A percentile compares a stretch with the other conserved stretches of the same genome.
These are phyloP conservation scores for Mortierella alpina DNA, from an alignment of 192 early-diverging fungal species.

Conservation along the genomic window DNA sequence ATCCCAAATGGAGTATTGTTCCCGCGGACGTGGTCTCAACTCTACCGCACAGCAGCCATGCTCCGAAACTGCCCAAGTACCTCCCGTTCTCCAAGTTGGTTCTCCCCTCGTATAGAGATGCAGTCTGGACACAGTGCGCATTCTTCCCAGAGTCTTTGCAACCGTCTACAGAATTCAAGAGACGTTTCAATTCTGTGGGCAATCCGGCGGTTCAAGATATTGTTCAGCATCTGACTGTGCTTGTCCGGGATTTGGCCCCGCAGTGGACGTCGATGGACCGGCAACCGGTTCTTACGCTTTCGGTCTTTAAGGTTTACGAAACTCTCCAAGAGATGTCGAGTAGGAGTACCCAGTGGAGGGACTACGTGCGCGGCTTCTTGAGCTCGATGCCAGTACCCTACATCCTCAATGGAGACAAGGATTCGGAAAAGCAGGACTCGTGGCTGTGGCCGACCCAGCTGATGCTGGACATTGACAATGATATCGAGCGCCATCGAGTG, in stretches of 20 bases:
- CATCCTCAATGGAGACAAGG: slow-evolving; percentile 24
- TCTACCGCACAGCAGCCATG: background rate
- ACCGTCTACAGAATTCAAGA: slow-evolving; percentile 1
- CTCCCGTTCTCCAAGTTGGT: slow-evolving; percentile 17
- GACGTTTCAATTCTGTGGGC: background rate
- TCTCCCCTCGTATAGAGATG: background rate
- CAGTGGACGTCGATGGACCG: slow-evolving; percentile 2
- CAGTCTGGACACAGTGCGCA: slow-evolving; percentile 26
- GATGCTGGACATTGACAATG: slow-evolving; percentile 34
- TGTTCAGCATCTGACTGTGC: slow-evolving; percentile 1
- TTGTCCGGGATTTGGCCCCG: slow-evolving; percentile 1
- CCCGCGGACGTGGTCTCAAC: background rate
- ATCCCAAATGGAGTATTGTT: slow-evolving; percentile 24
- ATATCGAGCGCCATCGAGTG: background rate
- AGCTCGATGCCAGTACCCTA: background rate
- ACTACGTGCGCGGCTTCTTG: background rate
- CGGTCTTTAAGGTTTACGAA: slow-evolving; percentile 15
- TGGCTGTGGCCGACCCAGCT: slow-evolving; percentile 22
- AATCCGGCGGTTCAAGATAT: background rate
- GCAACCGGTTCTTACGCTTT: background rate
- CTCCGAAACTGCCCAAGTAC: background rate
- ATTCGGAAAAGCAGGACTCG: background rate
- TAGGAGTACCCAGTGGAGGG: too few species aligned
- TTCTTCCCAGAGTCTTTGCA: slow-evolving; percentile 22
- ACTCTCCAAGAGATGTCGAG: background rate